phyloP scores from a whole-genome alignment of 352 stramenopile species.

The Thraustotheca clavata region DNA sequence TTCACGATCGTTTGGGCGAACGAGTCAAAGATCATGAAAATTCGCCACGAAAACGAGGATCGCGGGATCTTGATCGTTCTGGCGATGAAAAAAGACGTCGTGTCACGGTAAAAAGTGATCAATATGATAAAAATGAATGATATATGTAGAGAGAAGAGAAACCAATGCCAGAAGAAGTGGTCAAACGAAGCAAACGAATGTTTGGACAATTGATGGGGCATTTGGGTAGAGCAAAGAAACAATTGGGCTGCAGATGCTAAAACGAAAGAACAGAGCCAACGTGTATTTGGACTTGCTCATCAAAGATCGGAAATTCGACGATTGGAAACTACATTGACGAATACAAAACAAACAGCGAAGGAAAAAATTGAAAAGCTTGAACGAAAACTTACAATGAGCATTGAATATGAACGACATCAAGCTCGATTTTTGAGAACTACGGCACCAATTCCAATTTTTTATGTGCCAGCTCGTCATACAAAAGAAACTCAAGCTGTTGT shows the following conservation, averaged over 20 bases:
- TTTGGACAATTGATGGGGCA: conserved; percentile 77
- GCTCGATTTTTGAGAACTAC: conserved; percentile 63
- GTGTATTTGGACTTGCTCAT: conserved; percentile 36
- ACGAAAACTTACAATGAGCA: conserved; percentile 44
- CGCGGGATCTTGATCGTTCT: background rate
- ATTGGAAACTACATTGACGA: conserved; percentile 37
- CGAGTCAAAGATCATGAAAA: background rate
- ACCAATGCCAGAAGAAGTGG: conserved; percentile 1
- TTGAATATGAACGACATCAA: conserved; percentile 34
- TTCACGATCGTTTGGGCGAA: conserved; percentile 9
- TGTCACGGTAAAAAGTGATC: background rate
- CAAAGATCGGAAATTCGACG: conserved; percentile 29
- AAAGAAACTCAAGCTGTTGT: conserved; percentile 71
- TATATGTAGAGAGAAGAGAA: background rate
- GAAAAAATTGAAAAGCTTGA: conserved; percentile 48
- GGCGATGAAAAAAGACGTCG: background rate
- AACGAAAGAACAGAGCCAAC: conserved; percentile 55
- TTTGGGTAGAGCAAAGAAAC: conserved; percentile 64
- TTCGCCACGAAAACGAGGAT: conserved; percentile 10
- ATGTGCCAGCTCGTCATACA: conserved; percentile 59
- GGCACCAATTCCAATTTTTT: conserved; percentile 57
- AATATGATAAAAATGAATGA: background rate
- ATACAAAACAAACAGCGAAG: conserved; percentile 41
- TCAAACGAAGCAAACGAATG: conserved; percentile 53
- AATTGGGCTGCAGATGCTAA: conserved; percentile 64